phyloP scores from a whole-genome alignment of 495 filamentous ascomycete genomes.

The Poronia punctata region DNA sequence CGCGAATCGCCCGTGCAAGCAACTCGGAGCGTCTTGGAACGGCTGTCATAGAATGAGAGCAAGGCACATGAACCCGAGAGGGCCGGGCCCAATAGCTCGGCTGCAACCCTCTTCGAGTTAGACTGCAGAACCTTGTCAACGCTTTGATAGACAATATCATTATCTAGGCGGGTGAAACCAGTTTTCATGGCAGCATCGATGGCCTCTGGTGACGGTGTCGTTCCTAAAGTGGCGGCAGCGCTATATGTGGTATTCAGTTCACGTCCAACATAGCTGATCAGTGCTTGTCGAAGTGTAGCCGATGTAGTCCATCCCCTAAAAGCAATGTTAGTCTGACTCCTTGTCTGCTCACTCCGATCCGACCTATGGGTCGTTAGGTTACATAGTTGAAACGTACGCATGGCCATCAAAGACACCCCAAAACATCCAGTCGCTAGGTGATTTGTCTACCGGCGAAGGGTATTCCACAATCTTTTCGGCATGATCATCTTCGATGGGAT shows the following conservation, averaged over 20 bases:
- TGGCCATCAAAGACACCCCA: conserved; percentile 99
- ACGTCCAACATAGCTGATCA: conserved; percentile 86
- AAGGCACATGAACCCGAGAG: conserved; percentile 93
- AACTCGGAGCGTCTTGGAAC: conserved; percentile 73
- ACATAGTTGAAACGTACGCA: conserved; percentile 56
- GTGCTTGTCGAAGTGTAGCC: conserved; percentile 84
- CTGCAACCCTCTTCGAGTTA: conserved; percentile 79
- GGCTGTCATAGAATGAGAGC: conserved; percentile 90
- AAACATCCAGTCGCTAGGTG: conserved; percentile 94
- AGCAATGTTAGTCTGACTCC: conserved; percentile 15
- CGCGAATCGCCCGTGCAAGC: conserved; percentile 93
- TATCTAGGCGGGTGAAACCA: conserved; percentile 79
- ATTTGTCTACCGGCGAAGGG: conserved; percentile 31
- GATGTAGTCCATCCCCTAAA: conserved; percentile 92
- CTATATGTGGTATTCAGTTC: conserved; percentile 95
- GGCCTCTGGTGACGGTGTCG: conserved; percentile 60
- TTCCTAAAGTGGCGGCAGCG: conserved; percentile 46
- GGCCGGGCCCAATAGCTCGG: conserved; percentile 86
- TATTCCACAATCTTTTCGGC: conserved; percentile 95
- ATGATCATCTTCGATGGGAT: conserved; percentile 98
- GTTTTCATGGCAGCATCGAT: conserved; percentile 89
- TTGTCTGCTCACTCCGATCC: no score
- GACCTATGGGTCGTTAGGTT: no score
- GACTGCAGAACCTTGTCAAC: conserved; percentile 80
- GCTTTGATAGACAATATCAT: conserved; percentile 88